A percentile compares a stretch with the other conserved stretches of the same genome.
Conservation (phyloP, 2,329 filamentous ascomycete genomes). For the Pseudophaeomoniella oleicola region DNA sequence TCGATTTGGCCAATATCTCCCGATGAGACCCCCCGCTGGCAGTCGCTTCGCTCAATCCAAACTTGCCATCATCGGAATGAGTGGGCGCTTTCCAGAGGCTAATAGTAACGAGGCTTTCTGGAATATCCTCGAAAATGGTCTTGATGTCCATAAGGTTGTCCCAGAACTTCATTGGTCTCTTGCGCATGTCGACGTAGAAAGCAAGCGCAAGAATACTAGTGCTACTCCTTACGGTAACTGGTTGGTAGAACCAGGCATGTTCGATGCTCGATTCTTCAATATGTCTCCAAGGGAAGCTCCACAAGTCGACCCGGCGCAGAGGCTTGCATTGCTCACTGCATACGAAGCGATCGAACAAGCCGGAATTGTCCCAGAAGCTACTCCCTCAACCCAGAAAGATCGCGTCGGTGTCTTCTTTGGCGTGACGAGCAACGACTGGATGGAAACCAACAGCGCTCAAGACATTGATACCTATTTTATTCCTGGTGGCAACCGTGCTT, state of each 20-base stretch:
- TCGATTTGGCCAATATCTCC: no score
- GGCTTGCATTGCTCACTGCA: slow-evolving; percentile 49
- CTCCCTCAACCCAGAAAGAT: slow-evolving; percentile 41
- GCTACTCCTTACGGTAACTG: slow-evolving; percentile 20
- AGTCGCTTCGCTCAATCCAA: no score
- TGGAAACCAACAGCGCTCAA: slow-evolving; percentile 12
- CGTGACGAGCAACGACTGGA: slow-evolving; percentile 12
- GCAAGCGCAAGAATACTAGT: slow-evolving; percentile 18
- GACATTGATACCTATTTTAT: slow-evolving; percentile 14
- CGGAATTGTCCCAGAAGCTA: slow-evolving; percentile 53
- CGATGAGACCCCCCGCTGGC: no score
- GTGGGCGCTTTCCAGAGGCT: slow-evolving; percentile 48
- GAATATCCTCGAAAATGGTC: slow-evolving; percentile 19
- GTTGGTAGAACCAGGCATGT: slow-evolving; percentile 21
- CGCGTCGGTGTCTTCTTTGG: slow-evolving; percentile 53
- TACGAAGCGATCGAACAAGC: slow-evolving; percentile 65
- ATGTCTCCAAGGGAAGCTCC: slow-evolving; percentile 15
- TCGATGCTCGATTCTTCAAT: slow-evolving; percentile 26
- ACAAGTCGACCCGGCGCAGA: slow-evolving; percentile 31
- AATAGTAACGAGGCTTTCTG: slow-evolving; percentile 14
- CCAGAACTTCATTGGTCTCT: background rate
- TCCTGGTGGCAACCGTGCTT: slow-evolving; percentile 12
- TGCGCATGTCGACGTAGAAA: slow-evolving; percentile 18
- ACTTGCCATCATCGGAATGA: slow-evolving; percentile 66
- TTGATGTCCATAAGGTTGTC: slow-evolving; percentile 13